Evolutionary conservation across 192 early-diverging fungal genomes (phyloP), one percentile per base, ranked within the genome.

Genomic region (Glomus cerebriforme): DNA sequence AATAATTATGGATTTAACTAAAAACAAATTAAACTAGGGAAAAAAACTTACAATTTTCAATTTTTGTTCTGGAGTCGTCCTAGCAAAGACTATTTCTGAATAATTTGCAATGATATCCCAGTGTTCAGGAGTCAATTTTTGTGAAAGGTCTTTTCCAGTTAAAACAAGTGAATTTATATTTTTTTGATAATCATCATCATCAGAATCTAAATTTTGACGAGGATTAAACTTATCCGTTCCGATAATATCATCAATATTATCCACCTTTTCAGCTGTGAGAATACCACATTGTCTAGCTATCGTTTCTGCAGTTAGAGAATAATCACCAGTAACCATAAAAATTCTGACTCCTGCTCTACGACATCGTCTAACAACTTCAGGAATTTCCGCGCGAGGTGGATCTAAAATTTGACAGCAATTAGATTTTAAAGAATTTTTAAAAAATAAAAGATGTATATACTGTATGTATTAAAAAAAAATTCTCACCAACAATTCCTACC

Each of bases 51-150:
- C 17, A 73, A 95, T 92, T 80, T 86, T 81, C 24, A 94, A 84
- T 80, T 96, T 96, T 81, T 95, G 95, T 74, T 95, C 93, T 12
- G 95, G 94, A 24, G 93, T 92, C 27, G 94, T 95, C n/a, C 95
- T 89, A 17, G 93, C 93, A 91, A 96, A 96, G 59, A 92, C 92
- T 58, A 95, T 90, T 80, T 94, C 92, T 71, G 88, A 85, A 84
- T 94, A 95, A 31, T 79, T 27, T 47, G 88, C 83, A 0, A 91
- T 86, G 2, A 84, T 79, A 79, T 94, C 91, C 96, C 95, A 97
- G 58, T 94, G 87, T 29, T 79, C 83, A 1, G 84, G 72, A 22
- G 86, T 90, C 82, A 96, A 79, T 0, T 80, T 84, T 13, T 12
- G 74, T 60, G 5, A 73, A 71, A 37, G 67, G 60, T 45, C n/a